These are phyloP conservation scores for Wickerhamomyces sp. DNA, from an alignment of 1,139 yeast genomes.

Conservation along the genomic window DNA sequence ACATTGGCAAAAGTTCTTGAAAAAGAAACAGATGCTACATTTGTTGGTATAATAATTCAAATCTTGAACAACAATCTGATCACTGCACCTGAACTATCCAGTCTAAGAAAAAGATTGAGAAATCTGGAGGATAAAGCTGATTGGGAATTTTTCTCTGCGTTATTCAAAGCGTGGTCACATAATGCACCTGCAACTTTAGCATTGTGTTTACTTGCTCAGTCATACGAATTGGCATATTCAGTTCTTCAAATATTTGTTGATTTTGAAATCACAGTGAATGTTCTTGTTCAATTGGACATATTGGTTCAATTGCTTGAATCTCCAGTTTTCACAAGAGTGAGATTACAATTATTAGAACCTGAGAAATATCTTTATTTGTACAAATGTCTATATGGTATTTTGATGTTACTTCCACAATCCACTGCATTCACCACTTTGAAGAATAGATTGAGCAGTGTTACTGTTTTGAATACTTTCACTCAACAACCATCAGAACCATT, in stretches of 20 bases:
- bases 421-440: conserved; percentile 82
- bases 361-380: conserved; percentile 75
- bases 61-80: conserved; percentile 81
- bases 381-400: conserved; percentile 84
- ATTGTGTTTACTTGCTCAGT: conserved; percentile 80
- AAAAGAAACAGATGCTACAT: conserved; percentile 56
- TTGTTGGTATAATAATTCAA: conserved; percentile 78
- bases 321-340: conserved; percentile 83
- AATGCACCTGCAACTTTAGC: conserved; percentile 88
- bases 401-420: conserved; percentile 94
- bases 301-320: conserved; percentile 78
- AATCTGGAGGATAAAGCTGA: conserved; percentile 47
- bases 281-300: conserved; percentile 73
- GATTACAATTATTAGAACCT: conserved; percentile 86
- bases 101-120: conserved; percentile 64
- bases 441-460: conserved; percentile 54
- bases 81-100: conserved; percentile 79
- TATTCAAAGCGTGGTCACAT: conserved; percentile 90
- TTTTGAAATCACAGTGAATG: conserved; percentile 65
- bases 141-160: conserved; percentile 63
- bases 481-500: conserved; percentile 2
- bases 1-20: conserved; percentile 76
- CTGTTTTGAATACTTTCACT: conserved; percentile 17
- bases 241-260: conserved; percentile 74
- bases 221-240: conserved; percentile 81